Percentiles rank a stretch among this genome's conserved stretches.
These are phyloP conservation scores for Kwoniella europaea DNA, from an alignment of 768 basidiomycete species.

Conservation along the genomic window DNA sequence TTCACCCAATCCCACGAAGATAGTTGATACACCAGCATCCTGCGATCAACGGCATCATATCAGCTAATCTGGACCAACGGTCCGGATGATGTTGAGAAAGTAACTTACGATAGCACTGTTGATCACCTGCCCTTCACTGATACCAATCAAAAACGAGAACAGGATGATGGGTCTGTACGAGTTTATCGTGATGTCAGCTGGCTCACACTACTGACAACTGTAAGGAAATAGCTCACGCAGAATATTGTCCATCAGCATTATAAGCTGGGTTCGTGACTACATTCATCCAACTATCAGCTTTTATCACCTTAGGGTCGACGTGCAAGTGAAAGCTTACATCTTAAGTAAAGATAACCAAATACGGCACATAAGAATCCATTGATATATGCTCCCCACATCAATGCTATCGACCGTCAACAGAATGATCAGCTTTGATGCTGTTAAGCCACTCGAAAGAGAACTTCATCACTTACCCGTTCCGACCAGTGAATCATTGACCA, in stretches of 20 bases:
- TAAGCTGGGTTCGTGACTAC: slow-evolving; percentile 70
- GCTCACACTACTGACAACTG: neutral
- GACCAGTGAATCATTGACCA: slow-evolving; percentile 82
- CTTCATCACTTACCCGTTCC: slow-evolving; percentile 68
- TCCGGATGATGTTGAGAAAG: neutral
- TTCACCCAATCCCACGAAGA: slow-evolving; percentile 85
- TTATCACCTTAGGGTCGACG: too few relatives aligned
- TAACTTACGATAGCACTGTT: slow-evolving; percentile 45
- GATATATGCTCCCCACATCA: slow-evolving; percentile 80
- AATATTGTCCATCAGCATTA: slow-evolving; percentile 75
- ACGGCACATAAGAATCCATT: slow-evolving; percentile 75
- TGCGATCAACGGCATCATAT: neutral
- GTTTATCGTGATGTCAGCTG: neutral
- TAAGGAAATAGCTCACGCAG: slow-evolving; percentile 59
- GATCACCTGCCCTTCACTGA: slow-evolving; percentile 60
- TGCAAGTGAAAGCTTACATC: slow-evolving; percentile 62
- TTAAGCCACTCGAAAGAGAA: neutral
- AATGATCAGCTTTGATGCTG: neutral
- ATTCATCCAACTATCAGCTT: slow-evolving; percentile 18
- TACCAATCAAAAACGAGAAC: slow-evolving; percentile 80
- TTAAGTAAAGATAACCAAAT: slow-evolving; percentile 77
- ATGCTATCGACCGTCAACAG: slow-evolving; percentile 59
- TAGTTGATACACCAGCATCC: slow-evolving; percentile 85
- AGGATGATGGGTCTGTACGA: slow-evolving; percentile 66
- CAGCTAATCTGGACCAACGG: too few relatives aligned